Base-by-base conservation (phyloP, 495 filamentous ascomycete genomes). In the Aspergillus ellipticus region DNA sequence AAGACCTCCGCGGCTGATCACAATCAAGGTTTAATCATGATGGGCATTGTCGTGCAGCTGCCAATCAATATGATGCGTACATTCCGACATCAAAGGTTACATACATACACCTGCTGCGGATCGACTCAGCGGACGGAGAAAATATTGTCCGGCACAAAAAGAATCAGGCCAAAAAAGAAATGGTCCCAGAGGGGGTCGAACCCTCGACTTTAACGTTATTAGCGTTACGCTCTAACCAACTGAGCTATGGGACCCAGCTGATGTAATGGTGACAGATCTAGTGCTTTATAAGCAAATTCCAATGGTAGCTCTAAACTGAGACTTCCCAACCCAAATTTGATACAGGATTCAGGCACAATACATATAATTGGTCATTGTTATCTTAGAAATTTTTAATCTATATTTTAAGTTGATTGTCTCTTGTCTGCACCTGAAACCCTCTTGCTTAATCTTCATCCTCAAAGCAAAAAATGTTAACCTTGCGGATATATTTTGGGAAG, bases 131-230 rank as follows among this genome's bases (percentile, higher is more conserved):
- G 10, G 15, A 19, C 19, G 45, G 24, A 29, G 9, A 28, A 24
- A n/a, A 48, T 28, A 17, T 13, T 26, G 22, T 22, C 24, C 24
- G 16, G 24, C 16, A 31, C 15, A 15, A 28, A 28, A 22, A 29
- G 3, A 21, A 29, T n/a, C 3, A 48, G 17, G 9, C 2, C 11
- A 48, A 28, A 26, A 48, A 48, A 17, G 15, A 48, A 21, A n/a
- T 48, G 45, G 45, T 48, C 45, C 45, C 45, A 48, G 45, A 48
- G 45, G 45, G 45, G 45, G 20, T 48, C 45, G 45, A 48, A 48
- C 45, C 45, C 45, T 48, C 45, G 45, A 48, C 45, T 48, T 48
- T 48, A 48, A 48, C 45, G 45, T 48, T 48, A 48, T 48, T 48
- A 48, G 45, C 45, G 45, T 48, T 48, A 48, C 45, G 45, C 45